A percentile compares a stretch with the other conserved stretches of the same genome.
Conservation (phyloP, 225 moss, liverwort and hornwort genomes). For the Climacium dendroides region DNA sequence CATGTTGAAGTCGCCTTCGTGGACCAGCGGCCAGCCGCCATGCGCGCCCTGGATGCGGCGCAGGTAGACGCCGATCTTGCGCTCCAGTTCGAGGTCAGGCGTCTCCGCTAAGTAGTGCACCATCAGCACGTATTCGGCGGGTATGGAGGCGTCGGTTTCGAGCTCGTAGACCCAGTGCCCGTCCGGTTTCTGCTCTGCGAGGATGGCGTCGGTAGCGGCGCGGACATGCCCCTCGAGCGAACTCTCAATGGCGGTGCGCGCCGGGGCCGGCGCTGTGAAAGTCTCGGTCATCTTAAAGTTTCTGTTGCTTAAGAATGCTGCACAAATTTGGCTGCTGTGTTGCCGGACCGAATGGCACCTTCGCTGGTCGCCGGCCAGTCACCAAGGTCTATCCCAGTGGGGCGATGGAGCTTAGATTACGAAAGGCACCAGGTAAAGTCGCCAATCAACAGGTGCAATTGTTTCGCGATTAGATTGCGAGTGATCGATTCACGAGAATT, state of each 20-base stretch:
- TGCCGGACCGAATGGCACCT: neutral
- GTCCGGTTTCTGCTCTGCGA: neutral
- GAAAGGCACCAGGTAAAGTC: too few species aligned
- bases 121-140: neutral
- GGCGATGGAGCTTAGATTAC: too few species aligned
- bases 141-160: neutral
- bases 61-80: neutral
- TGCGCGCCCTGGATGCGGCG: neutral
- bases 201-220: neutral
- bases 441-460: too few species aligned
- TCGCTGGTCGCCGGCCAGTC: neutral
- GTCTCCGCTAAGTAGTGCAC: neutral
- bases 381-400: too few species aligned
- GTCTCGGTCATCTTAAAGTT: neutral
- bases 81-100: neutral
- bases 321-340: neutral
- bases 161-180: neutral
- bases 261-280: neutral
- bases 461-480: too few species aligned
- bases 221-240: neutral
- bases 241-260: neutral
- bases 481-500: too few species aligned
- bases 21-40: neutral
- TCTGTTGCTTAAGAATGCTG: neutral
- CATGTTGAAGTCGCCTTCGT: neutral